Evolutionary conservation across 345 rosid species (phyloP).

Genomic region (Firmiana major): DNA sequence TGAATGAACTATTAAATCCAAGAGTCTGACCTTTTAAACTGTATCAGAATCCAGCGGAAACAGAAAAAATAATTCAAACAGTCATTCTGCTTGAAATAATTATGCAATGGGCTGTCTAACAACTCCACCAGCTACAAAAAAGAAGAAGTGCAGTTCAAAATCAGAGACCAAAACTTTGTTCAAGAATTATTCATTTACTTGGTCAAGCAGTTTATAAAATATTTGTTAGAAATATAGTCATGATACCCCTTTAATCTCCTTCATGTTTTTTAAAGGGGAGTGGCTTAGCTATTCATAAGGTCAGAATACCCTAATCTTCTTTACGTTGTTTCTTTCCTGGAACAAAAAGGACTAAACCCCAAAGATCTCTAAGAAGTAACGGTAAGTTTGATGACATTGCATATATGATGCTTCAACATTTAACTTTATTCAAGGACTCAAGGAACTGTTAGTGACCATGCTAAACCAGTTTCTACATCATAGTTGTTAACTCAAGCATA

Average conservation of each 20-base stretch:
- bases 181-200: background rate
- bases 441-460: background rate
- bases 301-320: background rate
- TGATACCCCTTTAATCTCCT: background rate
- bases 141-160: conserved; percentile 17
- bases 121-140: conserved; percentile 84
- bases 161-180: conserved; percentile 14
- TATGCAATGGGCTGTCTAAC: conserved; percentile 70
- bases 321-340: background rate
- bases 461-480: background rate
- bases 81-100: conserved; percentile 87
- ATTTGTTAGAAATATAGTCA: background rate
- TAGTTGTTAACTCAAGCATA: background rate
- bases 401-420: background rate
- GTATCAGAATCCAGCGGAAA: conserved; percentile 96
- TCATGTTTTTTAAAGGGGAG: background rate
- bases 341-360: background rate
- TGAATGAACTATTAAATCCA: background rate
- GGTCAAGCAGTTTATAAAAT: background rate
- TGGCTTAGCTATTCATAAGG: background rate
- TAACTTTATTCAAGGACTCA: background rate
- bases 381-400: background rate
- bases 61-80: conserved; percentile 99
- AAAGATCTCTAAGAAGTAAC: background rate
- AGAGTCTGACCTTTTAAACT: conserved; percentile 76